Base-by-base conservation (phyloP, 2,329 filamentous ascomycete genomes). In the Talaromyces atroroseus region DNA sequence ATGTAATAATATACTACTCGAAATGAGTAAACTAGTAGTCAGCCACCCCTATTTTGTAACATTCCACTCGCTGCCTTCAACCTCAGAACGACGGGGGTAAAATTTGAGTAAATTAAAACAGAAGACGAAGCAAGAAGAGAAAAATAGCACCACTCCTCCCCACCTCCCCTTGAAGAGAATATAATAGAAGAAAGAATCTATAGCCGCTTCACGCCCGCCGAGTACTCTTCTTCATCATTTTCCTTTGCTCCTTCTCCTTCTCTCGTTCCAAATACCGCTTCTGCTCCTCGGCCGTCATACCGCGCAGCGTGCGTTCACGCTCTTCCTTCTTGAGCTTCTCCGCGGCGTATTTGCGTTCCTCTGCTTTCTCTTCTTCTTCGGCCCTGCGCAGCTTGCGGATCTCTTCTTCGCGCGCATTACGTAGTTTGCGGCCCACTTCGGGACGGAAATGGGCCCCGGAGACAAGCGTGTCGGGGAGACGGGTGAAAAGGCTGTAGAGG, bases 381-480 rank as follows among this genome's bases (percentile, higher is more conserved):
- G 82, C 77, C 75, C 89, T 91, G 72, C 88, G 85, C 67, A 99
- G 85, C 76, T 88, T 88, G 68, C 82, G 82, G 65, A 89, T 82
- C 66, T 89, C 86, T 56, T 89, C 86, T 45, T 97, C 92, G 61
- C 94, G 90, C 34, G 86, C 86, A 60, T 78, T 78, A 66, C 85
- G 85, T 63, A 99, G 81, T 79, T 95, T 95, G 72, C 89, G 89
- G 71, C 87, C 77, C 34, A 96, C 91, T 78, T 97, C 90, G 38
- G 89, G 84, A 12, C 94, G 89, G 85, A 96, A 96, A 74, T 90
- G 92, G 11, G 84, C 92, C 24, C 76, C 75, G 56, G 83, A 78
- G 56, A 87, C 90, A 49, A 99, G 87, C 63, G 82, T 78, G 70
- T 99, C 94, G 42, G 90, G 82, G n/a, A 96, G 76, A 61, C 89